Conservation (phyloP, 1,284 basidiomycete species). For the Megacollybia platyphylla region DNA sequence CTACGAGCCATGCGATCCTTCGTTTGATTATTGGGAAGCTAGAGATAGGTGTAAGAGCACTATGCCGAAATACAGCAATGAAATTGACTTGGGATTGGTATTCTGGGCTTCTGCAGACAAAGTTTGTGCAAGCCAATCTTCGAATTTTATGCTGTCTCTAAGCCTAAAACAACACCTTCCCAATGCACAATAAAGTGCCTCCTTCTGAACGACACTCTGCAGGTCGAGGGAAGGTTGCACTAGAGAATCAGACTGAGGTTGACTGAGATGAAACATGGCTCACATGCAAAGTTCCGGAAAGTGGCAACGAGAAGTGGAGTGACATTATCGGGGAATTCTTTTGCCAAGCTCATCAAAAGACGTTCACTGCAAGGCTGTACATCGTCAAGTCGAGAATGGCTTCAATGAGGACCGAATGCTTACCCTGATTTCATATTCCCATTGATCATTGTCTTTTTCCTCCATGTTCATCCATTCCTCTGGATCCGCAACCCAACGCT, state of each 20-base stretch:
- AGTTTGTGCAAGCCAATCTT: conserved; percentile 49
- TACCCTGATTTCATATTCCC: conserved; percentile 82
- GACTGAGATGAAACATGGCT: conserved; percentile 9
- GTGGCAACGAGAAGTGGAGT: conserved; percentile 55
- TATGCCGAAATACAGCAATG: neutral
- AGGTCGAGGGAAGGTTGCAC: conserved; percentile 47
- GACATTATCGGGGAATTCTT: conserved; percentile 65
- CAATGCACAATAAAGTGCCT: conserved; percentile 81
- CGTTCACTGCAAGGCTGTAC: conserved; percentile 77
- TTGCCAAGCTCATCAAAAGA: conserved; percentile 69
- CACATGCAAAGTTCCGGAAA: conserved; percentile 44
- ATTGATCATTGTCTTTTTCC: conserved; percentile 76
- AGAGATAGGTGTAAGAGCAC: conserved; percentile 1
- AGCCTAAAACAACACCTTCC: conserved; percentile 71
- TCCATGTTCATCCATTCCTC: conserved; percentile 86
- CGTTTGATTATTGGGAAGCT: conserved; percentile 84
- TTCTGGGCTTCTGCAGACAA: conserved; percentile 46
- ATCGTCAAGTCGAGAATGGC: conserved; percentile 5
- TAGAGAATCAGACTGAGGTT: neutral
- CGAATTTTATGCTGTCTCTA: conserved; percentile 51
- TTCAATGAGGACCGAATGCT: conserved; percentile 12
- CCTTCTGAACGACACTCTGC: conserved; percentile 61
- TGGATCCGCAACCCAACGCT: conserved; percentile 71
- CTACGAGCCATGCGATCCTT: conserved; percentile 82
- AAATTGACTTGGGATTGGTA: conserved; percentile 40